Evolutionary conservation across 2,329 filamentous ascomycete species (phyloP).

Genomic region (Leptographium flavum): DNA sequence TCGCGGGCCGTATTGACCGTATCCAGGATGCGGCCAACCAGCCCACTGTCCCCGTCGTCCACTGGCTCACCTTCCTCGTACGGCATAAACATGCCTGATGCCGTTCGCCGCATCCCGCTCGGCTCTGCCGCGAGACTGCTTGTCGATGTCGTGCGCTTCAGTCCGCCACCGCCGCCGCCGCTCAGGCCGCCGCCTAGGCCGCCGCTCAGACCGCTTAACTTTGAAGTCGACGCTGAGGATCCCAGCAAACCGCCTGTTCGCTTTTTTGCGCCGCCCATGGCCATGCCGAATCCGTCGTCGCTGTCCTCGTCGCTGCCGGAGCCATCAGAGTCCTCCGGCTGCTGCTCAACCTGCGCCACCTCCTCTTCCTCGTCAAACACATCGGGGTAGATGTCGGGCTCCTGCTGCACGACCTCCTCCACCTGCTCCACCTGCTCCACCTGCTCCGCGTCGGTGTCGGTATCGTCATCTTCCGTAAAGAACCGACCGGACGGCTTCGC

Average conservation of each 20-base stretch:
- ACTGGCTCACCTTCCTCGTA: constrained; percentile 58
- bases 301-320: constrained; percentile 4
- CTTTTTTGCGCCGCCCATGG: constrained; percentile 5
- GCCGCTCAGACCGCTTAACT: constrained; percentile 1
- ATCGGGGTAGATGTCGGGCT: neutral
- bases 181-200: neutral
- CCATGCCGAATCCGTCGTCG: constrained; percentile 7
- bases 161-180: constrained; percentile 5
- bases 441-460: constrained; percentile 21
- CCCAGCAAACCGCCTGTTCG: constrained; percentile 3
- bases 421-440: constrained; percentile 12
- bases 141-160: constrained; percentile 34
- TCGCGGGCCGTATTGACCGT: constrained; percentile 62
- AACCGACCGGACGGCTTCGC: constrained; percentile 52
- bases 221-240: constrained; percentile 8
- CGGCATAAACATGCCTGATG: constrained; percentile 86
- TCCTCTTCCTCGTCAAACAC: constrained; percentile 9
- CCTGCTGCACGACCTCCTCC: constrained; percentile 15
- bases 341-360: constrained; percentile 12
- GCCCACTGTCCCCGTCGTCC: constrained; percentile 40
- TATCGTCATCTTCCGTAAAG: constrained; percentile 44
- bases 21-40: constrained; percentile 69
- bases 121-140: constrained; percentile 35
- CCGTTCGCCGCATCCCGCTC: constrained; percentile 58
- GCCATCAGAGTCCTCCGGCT: constrained; percentile 12